phyloP scores from a whole-genome alignment of 1,139 yeast species.

The Nadsonia starkeyi-henricii region DNA sequence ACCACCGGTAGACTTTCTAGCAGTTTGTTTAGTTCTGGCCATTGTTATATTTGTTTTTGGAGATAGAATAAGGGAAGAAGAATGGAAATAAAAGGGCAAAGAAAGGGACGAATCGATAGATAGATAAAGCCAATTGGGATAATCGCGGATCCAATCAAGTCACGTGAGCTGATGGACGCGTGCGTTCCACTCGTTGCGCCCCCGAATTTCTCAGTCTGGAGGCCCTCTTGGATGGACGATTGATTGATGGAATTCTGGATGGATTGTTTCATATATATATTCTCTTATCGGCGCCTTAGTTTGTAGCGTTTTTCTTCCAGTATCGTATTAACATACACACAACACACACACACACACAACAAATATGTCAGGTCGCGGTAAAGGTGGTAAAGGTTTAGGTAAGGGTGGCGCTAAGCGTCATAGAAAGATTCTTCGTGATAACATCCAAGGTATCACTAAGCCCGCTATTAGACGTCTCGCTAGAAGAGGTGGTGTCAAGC shows the following conservation, averaged over 20 bases:
- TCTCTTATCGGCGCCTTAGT: too few relatives aligned
- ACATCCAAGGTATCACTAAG: conserved; percentile 98
- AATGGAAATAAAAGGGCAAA: conserved; percentile 10
- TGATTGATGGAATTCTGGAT: too few relatives aligned
- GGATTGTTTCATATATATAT: too few relatives aligned
- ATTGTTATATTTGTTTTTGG: conserved; percentile 27
- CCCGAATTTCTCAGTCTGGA: background rate
- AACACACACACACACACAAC: conserved; percentile 4
- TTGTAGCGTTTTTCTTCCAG: too few relatives aligned
- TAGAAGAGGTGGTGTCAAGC: conserved; percentile 99
- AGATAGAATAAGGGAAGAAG: background rate
- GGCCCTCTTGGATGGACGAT: too few relatives aligned
- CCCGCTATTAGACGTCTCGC: conserved; percentile 99
- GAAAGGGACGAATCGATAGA: conserved; percentile 6
- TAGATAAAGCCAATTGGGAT: conserved; percentile 6
- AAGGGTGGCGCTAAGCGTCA: conserved; percentile 99
- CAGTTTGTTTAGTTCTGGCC: conserved; percentile 99
- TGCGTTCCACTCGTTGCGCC: background rate
- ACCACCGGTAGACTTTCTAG: conserved; percentile 98
- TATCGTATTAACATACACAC: too few relatives aligned
- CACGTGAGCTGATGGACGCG: background rate
- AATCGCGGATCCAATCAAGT: background rate
- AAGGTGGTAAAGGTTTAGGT: conserved; percentile 99
- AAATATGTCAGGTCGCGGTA: conserved; percentile 97
- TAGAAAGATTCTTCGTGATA: conserved; percentile 98